Evolutionary conservation across 2,329 filamentous ascomycete species (phyloP), one percentile per base, ranked within the genome.

Genomic region (Alternaria angustiovoidea): DNA sequence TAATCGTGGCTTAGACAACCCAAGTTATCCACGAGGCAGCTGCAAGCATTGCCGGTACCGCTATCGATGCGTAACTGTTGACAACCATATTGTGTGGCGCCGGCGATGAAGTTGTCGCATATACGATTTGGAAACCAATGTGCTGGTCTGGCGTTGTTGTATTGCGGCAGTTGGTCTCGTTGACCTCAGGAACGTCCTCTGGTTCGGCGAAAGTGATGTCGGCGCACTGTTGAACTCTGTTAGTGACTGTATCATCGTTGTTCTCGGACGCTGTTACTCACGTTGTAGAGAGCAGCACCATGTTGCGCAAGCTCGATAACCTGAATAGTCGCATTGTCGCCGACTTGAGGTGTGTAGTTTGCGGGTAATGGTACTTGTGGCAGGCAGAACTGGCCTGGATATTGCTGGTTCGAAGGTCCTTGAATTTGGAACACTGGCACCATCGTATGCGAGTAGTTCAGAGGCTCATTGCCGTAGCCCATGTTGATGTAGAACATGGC

Each of bases 261-360:
- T 30, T 32, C 6, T 12, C 7, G 18, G 14, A 11, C 12, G n/a
- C 18, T 38, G 11, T 12, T 28, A 63, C 89, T 68, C 83, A 94
- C 91, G 62, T 91, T 93, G 75, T 90, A 97, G 39, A 97, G 79
- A 5, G 91, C 85, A 2, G 92, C 94, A 3, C 94, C 94, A 74
- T 97, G 93, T 61, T 92, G 82, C 14, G 94, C 94, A 7, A 88
- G 80, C 82, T 96, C 92, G 26, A 97, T 89, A 3, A 97, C 80
- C 75, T 97, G 94, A 59, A 97, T 95, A 0, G 94, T 97, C 24
- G 93, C 93, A 75, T 91, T 89, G 80, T 97, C 91, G n/a, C 95
- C 95, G 0, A 89, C 81, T 49, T 91, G 88, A 47, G 93, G 90
- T 1, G 81, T 87, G 44, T 88, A 81, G 70, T 91, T 90, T 6